Evolutionary conservation across 306 rosid species (phyloP), one percentile per base, ranked within the genome.

Genomic region (Cucurbita maxima): DNA sequence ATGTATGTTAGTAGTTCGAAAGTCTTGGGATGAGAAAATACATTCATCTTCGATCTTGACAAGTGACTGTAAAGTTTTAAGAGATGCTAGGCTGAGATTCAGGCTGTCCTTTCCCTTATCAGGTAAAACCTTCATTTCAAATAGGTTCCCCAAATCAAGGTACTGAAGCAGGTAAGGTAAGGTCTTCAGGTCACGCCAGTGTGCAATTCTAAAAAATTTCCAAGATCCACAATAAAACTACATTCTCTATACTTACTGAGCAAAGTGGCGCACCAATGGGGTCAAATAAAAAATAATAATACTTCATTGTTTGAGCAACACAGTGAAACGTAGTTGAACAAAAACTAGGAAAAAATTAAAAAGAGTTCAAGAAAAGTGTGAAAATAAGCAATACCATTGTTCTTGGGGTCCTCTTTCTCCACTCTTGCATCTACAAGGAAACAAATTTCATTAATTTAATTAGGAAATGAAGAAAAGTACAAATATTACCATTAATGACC

Each of bases 321-420:
- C 10, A 1, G 20, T 20, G 57, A 69, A 67, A 20, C 44, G 73
- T 54, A 71, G 62, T 34, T 19, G 58, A 48, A 45, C 34, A 6
- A 41, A 18, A 53, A 76, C 54, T 22, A 57, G 77, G 36, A 69
- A 45, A n/a, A 20, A 54, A 59, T 11, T 14, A 20, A 43, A 77
- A 72, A 54, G 75, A 77, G 72, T 14, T 79, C 34, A 72, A 45
- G 48, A 58, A 67, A 78, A 55, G 76, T 30, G 60, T 69, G 30
- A 78, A 74, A 72, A 48, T 57, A 74, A 77, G 10, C 15, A 43
- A 73, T 83, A 86, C 96, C 90, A 59, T 75, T 89, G 79, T 53
- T 83, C 97, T 86, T 87, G 76, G 75, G 57, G 75, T 89, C 97
- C 71, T 89, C 97, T 76, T 81, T 92, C 78, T 90, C 96, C 76